Percentiles rank a stretch among this genome's conserved stretches.
phyloP scores from a whole-genome alignment of 495 filamentous ascomycete species.

The Aspergillus bertholletiae region DNA sequence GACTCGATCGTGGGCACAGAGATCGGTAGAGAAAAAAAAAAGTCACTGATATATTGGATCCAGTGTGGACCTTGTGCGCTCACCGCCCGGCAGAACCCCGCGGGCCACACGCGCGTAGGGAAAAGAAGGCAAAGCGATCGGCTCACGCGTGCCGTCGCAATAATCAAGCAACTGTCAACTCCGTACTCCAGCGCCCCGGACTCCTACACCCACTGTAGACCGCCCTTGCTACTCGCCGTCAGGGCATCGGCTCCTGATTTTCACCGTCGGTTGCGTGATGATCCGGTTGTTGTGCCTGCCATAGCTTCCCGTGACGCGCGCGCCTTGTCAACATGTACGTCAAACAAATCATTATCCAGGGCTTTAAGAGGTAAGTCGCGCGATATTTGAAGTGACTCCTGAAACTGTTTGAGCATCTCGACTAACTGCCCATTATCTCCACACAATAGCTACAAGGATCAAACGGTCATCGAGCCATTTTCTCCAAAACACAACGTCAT shows the following conservation, averaged over 20 bases:
- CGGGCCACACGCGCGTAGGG: constrained; percentile 28
- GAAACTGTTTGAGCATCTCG: neutral
- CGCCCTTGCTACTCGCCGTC: constrained; percentile 1
- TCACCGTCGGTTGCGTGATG: constrained; percentile 35
- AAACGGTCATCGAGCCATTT: constrained; percentile 97
- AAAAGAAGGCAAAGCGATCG: constrained; percentile 2
- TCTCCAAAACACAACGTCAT: constrained; percentile 98
- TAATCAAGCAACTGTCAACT: neutral
- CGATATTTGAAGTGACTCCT: neutral
- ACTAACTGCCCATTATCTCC: neutral
- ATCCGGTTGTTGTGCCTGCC: constrained; percentile 24
- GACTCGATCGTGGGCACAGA: constrained; percentile 1
- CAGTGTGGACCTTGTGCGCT: constrained; percentile 26
- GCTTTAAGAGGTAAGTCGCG: constrained; percentile 86
- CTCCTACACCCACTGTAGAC: neutral
- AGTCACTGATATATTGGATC: constrained; percentile 29
- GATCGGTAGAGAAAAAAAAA: constrained; percentile 22
- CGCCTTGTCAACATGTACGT: constrained; percentile 75
- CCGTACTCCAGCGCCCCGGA: neutral
- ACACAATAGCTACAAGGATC: constrained; percentile 88
- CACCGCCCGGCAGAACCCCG: constrained; percentile 46
- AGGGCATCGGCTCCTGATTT: constrained; percentile 8
- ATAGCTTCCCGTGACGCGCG: constrained; percentile 29
- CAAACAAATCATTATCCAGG: constrained; percentile 99
- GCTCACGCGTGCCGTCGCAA: constrained; percentile 13